Evolutionary conservation across 805 yeast genomes (phyloP).

Genomic region (Metschnikowia orientalis): DNA sequence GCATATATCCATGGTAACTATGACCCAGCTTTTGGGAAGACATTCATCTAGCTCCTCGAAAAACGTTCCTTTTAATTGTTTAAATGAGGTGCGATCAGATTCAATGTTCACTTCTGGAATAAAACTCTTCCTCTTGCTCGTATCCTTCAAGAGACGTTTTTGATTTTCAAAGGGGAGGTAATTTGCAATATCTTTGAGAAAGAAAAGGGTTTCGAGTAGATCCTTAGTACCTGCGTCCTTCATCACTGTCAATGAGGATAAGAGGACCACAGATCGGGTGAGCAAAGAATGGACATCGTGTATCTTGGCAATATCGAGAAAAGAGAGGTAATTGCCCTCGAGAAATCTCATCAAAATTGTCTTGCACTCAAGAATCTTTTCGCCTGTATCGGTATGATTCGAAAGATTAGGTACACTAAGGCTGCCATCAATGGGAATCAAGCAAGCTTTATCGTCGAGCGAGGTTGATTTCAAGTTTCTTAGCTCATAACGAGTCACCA

Average conservation of each 20-base stretch:
- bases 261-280: conserved; percentile 8
- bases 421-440: too few relatives aligned
- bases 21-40: conserved; percentile 49
- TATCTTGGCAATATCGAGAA: conserved; percentile 8
- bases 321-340: conserved; percentile 2
- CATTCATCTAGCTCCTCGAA: conserved; percentile 10
- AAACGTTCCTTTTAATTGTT: conserved; percentile 13
- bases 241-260: conserved; percentile 6
- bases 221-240: conserved; percentile 2
- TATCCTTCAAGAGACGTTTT: conserved; percentile 1
- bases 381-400: too few relatives aligned
- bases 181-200: conserved; percentile 11
- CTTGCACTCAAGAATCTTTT: conserved; percentile 9
- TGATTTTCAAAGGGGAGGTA: conserved; percentile 10
- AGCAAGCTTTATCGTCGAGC: too few relatives aligned
- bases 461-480: conserved; percentile 1
- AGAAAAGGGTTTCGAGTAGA: conserved; percentile 20
- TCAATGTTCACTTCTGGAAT: conserved; percentile 10
- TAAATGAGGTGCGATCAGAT: conserved; percentile 2
- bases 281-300: conserved; percentile 10
- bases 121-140: conserved; percentile 13
- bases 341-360: conserved; percentile 6
- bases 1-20: conserved; percentile 60
- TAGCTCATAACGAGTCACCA: conserved; percentile 6
- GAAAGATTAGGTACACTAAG: too few relatives aligned